Percentiles rank a stretch among this genome's conserved stretches.
Conservation (phyloP, 1,284 basidiomycete genomes). For the Blastosporella zonata region DNA sequence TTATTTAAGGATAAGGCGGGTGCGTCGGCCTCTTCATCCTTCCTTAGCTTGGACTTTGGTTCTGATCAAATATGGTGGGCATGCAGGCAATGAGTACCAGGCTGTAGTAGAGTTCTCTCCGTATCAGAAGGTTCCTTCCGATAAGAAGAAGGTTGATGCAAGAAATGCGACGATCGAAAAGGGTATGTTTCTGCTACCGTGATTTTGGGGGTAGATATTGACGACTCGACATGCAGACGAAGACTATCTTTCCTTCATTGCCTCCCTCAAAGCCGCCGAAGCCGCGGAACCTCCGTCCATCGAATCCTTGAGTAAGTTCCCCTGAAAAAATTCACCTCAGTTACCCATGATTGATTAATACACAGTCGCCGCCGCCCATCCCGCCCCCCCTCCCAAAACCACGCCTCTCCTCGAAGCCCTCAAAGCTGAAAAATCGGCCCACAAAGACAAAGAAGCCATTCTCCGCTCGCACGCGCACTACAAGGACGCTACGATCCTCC, state of each 20-base stretch:
- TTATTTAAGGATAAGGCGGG: constrained; percentile 89
- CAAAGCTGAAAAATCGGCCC: constrained; percentile 73
- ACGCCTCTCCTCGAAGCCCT: constrained; percentile 89
- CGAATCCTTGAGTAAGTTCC: constrained; percentile 57
- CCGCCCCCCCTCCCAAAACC: constrained; percentile 62
- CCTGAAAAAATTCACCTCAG: neutral
- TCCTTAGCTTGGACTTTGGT: neutral
- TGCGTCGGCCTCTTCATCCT: constrained; percentile 31
- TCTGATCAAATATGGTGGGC: neutral
- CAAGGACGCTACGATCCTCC: constrained; percentile 40
- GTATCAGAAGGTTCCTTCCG: constrained; percentile 79
- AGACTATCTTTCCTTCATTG: constrained; percentile 79
- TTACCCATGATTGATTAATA: constrained; percentile 7
- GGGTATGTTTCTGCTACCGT: constrained; percentile 38
- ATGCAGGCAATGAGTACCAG: constrained; percentile 77
- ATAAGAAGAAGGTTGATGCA: constrained; percentile 71
- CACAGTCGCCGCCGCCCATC: constrained; percentile 58
- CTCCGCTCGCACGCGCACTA: constrained; percentile 68
- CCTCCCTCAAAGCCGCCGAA: constrained; percentile 51
- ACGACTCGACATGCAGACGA: constrained; percentile 48
- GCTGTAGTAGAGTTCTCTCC: constrained; percentile 95
- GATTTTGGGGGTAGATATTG: neutral
- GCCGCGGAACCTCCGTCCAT: constrained; percentile 58
- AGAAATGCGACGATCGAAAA: constrained; percentile 76
- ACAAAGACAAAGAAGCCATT: constrained; percentile 69